Percentiles rank a stretch among this genome's conserved stretches.
Conservation (phyloP, 2,329 filamentous ascomycete genomes). For the Alternaria brassicae region DNA sequence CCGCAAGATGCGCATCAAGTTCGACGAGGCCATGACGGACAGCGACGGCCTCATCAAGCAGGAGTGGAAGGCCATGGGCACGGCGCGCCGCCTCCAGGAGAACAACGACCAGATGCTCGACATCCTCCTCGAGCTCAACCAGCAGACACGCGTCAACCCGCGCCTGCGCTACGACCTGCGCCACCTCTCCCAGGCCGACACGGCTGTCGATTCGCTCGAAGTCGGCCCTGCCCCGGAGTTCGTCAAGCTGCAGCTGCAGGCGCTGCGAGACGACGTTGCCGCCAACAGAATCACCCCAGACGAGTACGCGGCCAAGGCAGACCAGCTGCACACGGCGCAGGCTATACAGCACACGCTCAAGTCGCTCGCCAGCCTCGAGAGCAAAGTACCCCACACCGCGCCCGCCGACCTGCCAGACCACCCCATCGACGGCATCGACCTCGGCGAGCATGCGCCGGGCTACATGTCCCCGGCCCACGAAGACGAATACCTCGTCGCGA, state of each 20-base stretch:
- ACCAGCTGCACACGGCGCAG: slow-evolving; percentile 39
- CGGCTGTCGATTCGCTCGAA: slow-evolving; percentile 36
- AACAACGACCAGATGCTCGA: slow-evolving; percentile 94
- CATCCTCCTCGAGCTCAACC: slow-evolving; percentile 87
- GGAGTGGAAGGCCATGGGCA: slow-evolving; percentile 80
- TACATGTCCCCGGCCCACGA: slow-evolving; percentile 75
- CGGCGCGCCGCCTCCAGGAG: slow-evolving; percentile 82
- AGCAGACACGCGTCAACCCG: slow-evolving; percentile 76
- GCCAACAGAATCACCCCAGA: slow-evolving; percentile 37
- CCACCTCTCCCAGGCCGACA: slow-evolving; percentile 47
- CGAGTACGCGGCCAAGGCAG: slow-evolving; percentile 37
- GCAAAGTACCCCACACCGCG: slow-evolving; percentile 51
- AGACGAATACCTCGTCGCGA: slow-evolving; percentile 73
- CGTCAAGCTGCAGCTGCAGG: slow-evolving; percentile 37
- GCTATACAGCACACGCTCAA: slow-evolving; percentile 32
- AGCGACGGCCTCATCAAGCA: slow-evolving; percentile 83
- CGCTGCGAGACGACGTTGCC: slow-evolving; percentile 48
- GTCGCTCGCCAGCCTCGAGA: slow-evolving; percentile 51
- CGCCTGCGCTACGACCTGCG: slow-evolving; percentile 76
- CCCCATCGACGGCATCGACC: slow-evolving; percentile 52
- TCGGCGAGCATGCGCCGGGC: slow-evolving; percentile 65
- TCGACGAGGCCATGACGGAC: slow-evolving; percentile 78
- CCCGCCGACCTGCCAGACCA: slow-evolving; percentile 41
- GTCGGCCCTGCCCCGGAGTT: slow-evolving; percentile 31
- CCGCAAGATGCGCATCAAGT: slow-evolving; percentile 82